These are phyloP conservation scores for Pyrus hybrid DNA, from an alignment of 331 rosid genomes.

Conservation along the genomic window DNA sequence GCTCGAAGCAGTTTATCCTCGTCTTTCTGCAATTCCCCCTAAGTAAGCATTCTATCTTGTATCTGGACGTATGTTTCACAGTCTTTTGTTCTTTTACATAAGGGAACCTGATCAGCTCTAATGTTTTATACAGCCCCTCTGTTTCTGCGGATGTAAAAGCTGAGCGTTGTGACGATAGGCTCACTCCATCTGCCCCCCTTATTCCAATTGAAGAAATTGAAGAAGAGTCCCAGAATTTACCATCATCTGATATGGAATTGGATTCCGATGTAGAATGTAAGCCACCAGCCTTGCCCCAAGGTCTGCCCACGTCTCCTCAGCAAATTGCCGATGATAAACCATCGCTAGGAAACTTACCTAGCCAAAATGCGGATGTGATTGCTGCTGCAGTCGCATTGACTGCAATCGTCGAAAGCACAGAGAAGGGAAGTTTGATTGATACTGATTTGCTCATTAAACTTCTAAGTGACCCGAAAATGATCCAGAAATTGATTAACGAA, in stretches of 20 bases:
- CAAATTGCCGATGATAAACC: constrained; percentile 5
- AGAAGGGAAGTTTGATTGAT: constrained; percentile 47
- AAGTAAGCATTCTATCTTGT: constrained; percentile 26
- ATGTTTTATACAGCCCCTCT: constrained; percentile 28
- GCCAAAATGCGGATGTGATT: constrained; percentile 22
- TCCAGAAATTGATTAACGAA: constrained; percentile 26
- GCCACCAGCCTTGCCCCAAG: constrained; percentile 14
- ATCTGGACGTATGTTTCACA: background rate
- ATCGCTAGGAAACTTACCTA: constrained; percentile 11
- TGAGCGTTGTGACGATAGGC: constrained; percentile 41
- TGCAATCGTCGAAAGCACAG: constrained; percentile 31
- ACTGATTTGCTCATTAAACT: constrained; percentile 45
- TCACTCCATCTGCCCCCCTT: constrained; percentile 43
- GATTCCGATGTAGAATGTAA: background rate
- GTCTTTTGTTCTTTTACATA: background rate
- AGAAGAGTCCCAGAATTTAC: constrained; percentile 31
- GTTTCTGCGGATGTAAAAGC: constrained; percentile 34
- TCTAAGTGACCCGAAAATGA: constrained; percentile 49
- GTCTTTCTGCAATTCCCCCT: constrained; percentile 50
- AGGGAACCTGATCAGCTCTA: background rate
- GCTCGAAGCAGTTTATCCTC: constrained; percentile 69
- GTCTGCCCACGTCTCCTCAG: constrained; percentile 5
- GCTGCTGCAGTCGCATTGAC: constrained; percentile 45
- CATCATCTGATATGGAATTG: constrained; percentile 3
- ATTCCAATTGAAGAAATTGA: constrained; percentile 68